These are phyloP conservation scores for Termitomyces sp. DNA, from an alignment of 768 basidiomycete species.

Conservation along the genomic window DNA sequence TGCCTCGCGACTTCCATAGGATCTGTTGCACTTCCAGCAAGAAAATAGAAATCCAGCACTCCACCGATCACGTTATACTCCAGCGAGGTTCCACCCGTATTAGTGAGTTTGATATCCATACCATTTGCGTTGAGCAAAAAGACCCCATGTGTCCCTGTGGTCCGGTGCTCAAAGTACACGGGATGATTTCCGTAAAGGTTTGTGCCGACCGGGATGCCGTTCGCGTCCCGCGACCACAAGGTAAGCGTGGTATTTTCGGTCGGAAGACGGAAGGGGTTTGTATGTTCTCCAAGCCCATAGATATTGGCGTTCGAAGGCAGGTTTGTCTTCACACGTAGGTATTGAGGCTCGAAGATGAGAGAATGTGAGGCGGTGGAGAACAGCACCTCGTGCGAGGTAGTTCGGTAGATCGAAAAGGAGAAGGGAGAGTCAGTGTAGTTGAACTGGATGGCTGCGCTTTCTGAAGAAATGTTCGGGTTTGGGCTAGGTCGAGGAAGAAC, in stretches of 20 bases:
- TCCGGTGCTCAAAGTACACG: slow-evolving; percentile 65
- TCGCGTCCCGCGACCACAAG: slow-evolving; percentile 64
- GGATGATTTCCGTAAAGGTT: slow-evolving; percentile 75
- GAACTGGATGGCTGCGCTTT: slow-evolving; percentile 45
- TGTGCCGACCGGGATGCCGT: slow-evolving; percentile 47
- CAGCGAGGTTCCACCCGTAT: slow-evolving; percentile 34
- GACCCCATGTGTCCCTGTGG: slow-evolving; percentile 63
- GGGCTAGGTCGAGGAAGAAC: slow-evolving; percentile 50
- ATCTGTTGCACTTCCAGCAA: slow-evolving; percentile 57
- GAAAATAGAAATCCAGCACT: slow-evolving; percentile 73
- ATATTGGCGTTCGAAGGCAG: slow-evolving; percentile 60
- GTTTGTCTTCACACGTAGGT: slow-evolving; percentile 62
- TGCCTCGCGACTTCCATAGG: slow-evolving; percentile 57
- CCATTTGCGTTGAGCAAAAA: slow-evolving; percentile 67
- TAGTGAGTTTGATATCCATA: slow-evolving; percentile 69
- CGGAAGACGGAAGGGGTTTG: slow-evolving; percentile 55
- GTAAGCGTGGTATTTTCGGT: slow-evolving; percentile 41
- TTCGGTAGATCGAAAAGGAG: slow-evolving; percentile 51
- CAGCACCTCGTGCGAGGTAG: slow-evolving; percentile 43
- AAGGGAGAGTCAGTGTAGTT: slow-evolving; percentile 56
- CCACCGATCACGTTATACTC: slow-evolving; percentile 80
- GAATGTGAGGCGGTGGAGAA: slow-evolving; percentile 58
- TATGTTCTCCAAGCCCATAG: slow-evolving; percentile 76
- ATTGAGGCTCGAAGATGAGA: slow-evolving; percentile 73
- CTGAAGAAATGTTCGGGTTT: slow-evolving; percentile 20